Evolutionary conservation across 306 rosid genomes (phyloP), one percentile per base, ranked within the genome.

Genomic region (Clitoria ternatea): DNA sequence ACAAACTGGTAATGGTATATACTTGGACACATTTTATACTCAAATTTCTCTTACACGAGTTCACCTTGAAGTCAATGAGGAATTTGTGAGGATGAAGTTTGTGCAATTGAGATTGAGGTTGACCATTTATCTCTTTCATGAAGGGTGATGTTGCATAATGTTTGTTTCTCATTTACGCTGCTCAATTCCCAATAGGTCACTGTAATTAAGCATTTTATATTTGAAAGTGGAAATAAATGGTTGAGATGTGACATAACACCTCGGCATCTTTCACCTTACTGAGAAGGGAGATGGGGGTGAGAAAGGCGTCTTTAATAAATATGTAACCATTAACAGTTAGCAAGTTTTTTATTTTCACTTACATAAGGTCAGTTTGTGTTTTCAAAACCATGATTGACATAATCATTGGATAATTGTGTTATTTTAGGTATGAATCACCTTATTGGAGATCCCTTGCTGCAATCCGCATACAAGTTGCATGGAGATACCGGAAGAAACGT

Each of bases 361-460:
- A 17, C 37, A 8, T 3, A 9, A 26, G 6, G 32, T 47, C 4
- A 11, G 32, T 10, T 11, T 26, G 2, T 55, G 23, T 27, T 15
- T 26, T 70, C 2, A 56, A 26, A 56, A 15, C 14, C 23, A 56
- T 29, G 44, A 22, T 10, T 12, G 26, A 15, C 27, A 4, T 26
- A 43, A 27, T 56, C 10, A 19, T 42, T 43, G 56, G 67, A 29
- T 17, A 43, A 70, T 69, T 40, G 26, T 69, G 92, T 57, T 79
- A 42, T 30, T 86, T 86, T 69, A 88, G 83, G 92, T 90, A 79
- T 55, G 92, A 88, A 66, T 91, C 96, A 32, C 90, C 85, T 6
- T 88, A 88, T 69, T 91, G 92, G 97, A 87, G 91, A 74, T 42
- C 83, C 56, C 76, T 83, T 32, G 96, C 92, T 3, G 89, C 96